Base-by-base conservation (phyloP, 164 flowering plant species). In the Paratinospora sagittata region DNA sequence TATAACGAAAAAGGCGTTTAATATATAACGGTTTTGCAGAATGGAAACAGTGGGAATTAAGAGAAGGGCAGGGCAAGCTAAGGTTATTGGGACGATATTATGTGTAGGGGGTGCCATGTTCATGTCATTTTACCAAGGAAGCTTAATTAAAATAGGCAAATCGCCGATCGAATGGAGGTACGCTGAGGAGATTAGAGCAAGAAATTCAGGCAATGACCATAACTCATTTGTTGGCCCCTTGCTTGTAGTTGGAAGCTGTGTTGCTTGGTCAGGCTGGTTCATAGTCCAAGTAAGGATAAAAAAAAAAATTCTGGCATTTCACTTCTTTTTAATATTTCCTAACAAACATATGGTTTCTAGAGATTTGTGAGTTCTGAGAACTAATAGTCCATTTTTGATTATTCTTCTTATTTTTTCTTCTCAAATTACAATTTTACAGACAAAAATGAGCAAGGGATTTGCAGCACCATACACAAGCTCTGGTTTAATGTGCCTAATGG, bases 21-120 rank as follows among this genome's bases (percentile, higher is more conserved):
- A 30, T n/a, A 5, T 2, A 37, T 6, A 39, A 9, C 45, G 41
- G 6, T 60, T 62, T 70, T 58, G 72, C 70, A 93, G 98, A 43
- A 80, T 87, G 80, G 97, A 91, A 77, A 79, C 77, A 3, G 75
- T 86, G 16, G 82, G 85, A 26, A 69, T 91, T 8, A 89, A 68
- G 84, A 85, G 63, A 30, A 71, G 13, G 37, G 41, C 82, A 49
- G 96, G 91, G 61, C 84, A 81, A 58, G 97, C 94, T 0, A 93
- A 93, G 81, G 77, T 91, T 24, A 0, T 79, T 12, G 97, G 97
- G n/a, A 93, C 98, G 26, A 19, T 79, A 16, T 27, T 89, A 5
- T 89, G 96, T 60, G 89, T 93, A 4, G 90, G 90, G 7, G 99
- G 97, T 37, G 98, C 99, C 3, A 86, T 95, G 90, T 37, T 95